A percentile compares a stretch with the other conserved stretches of the same genome.
Conservation (phyloP, 2,329 filamentous ascomycete species). For the Penicillium hesseltinei region DNA sequence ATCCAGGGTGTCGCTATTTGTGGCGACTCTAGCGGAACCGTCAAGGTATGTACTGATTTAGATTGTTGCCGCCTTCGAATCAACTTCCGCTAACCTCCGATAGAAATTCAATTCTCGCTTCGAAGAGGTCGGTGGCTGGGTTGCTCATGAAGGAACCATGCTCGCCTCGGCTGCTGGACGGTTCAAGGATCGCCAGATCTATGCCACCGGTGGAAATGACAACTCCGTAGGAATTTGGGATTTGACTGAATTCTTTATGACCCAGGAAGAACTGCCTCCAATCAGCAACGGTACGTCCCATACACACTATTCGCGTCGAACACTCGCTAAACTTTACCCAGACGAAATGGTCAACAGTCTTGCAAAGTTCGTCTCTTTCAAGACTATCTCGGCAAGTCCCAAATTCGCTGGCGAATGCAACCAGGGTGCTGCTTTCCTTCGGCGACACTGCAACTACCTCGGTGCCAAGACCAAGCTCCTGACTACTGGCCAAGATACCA, state of each 20-base stretch:
- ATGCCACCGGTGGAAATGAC: slow-evolving; percentile 92
- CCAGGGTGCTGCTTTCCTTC: slow-evolving; percentile 85
- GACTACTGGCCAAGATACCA: slow-evolving; percentile 74
- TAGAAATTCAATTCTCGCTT: slow-evolving; percentile 79
- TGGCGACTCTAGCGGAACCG: slow-evolving; percentile 82
- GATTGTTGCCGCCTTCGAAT: neutral
- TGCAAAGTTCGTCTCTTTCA: slow-evolving; percentile 83
- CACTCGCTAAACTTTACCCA: slow-evolving; percentile 26
- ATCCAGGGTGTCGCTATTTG: slow-evolving; percentile 83
- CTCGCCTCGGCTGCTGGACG: slow-evolving; percentile 76
- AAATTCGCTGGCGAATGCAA: slow-evolving; percentile 90
- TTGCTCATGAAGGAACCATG: slow-evolving; percentile 82
- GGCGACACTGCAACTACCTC: slow-evolving; percentile 85
- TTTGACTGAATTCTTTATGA: slow-evolving; percentile 57
- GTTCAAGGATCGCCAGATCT: slow-evolving; percentile 72
- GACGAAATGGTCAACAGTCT: slow-evolving; percentile 68
- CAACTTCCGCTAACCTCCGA: slow-evolving; percentile 1
- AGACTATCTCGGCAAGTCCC: slow-evolving; percentile 82
- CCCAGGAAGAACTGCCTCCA: slow-evolving; percentile 46
- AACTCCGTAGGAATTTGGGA: slow-evolving; percentile 87
- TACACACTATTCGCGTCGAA: neutral
- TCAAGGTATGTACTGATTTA: slow-evolving; percentile 61
- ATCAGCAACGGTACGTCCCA: slow-evolving; percentile 55
- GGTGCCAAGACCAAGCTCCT: slow-evolving; percentile 88
- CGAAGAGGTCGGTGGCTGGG: slow-evolving; percentile 73